Conservation (phyloP, 1,139 yeast species). For the Kodamaea arcana region DNA sequence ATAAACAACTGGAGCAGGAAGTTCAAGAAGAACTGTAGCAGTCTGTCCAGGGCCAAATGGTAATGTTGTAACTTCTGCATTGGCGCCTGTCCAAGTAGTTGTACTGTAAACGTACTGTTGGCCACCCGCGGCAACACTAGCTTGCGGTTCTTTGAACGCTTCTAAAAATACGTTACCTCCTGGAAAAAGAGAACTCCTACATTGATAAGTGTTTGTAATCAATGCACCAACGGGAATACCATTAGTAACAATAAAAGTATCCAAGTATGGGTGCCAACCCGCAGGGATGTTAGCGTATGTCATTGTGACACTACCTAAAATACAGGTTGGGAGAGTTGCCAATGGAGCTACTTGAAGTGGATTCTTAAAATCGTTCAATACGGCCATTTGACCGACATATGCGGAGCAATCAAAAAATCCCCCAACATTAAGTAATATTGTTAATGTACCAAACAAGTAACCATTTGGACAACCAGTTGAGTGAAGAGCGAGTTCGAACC, state of each 20-base stretch:
- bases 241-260: not conserved
- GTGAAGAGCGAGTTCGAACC: slow-evolving; percentile 14
- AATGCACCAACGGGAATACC: slow-evolving; percentile 1
- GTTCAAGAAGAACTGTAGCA: slow-evolving; percentile 7
- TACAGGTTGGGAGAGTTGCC: slow-evolving; percentile 13
- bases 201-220: slow-evolving; percentile 12
- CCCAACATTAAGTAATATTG: slow-evolving; percentile 11
- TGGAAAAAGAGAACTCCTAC: slow-evolving; percentile 12
- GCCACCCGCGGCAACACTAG: not conserved
- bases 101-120: slow-evolving; percentile 10
- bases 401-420: slow-evolving; percentile 20
- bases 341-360: slow-evolving; percentile 8
- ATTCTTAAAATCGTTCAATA: slow-evolving; percentile 18
- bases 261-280: not conserved
- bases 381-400: slow-evolving; percentile 16
- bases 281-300: slow-evolving; percentile 24
- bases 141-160: slow-evolving; percentile 7
- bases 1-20: slow-evolving; percentile 12
- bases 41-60: slow-evolving; percentile 7
- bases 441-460: slow-evolving; percentile 20
- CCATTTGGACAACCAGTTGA: slow-evolving; percentile 22
- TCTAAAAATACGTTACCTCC: slow-evolving; percentile 21
- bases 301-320: slow-evolving; percentile 9
- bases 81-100: slow-evolving; percentile 8
- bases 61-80: slow-evolving; percentile 4